phyloP scores from a whole-genome alignment of 257 asterid species.

The Lavandula angustifolia region DNA sequence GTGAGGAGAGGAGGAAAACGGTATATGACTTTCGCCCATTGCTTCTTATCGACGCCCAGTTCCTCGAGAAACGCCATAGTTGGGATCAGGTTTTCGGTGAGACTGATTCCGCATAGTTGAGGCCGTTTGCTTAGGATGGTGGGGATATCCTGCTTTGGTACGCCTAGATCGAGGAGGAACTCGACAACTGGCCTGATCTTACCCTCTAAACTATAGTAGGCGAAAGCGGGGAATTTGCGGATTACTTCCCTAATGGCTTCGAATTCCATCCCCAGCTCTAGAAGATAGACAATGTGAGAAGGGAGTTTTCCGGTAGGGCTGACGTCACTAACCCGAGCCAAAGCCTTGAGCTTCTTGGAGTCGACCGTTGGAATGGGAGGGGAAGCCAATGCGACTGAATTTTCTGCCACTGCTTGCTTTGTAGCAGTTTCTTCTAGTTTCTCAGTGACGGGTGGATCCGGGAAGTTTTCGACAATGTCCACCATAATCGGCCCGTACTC shows the following conservation, averaged over 20 bases:
- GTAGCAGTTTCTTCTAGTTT: slow-evolving; percentile 44
- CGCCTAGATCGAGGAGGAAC: slow-evolving; percentile 81
- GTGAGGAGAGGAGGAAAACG: slow-evolving; percentile 96
- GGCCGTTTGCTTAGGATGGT: slow-evolving; percentile 76
- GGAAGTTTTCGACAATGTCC: slow-evolving; percentile 76
- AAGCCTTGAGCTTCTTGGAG: slow-evolving; percentile 66
- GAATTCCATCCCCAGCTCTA: slow-evolving; percentile 89
- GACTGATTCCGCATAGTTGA: slow-evolving; percentile 95
- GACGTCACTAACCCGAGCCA: slow-evolving; percentile 73
- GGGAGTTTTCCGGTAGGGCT: slow-evolving; percentile 72
- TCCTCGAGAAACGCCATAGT: slow-evolving; percentile 87
- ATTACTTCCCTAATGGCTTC: slow-evolving; percentile 63
- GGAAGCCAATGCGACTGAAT: slow-evolving; percentile 41
- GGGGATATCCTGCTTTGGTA: slow-evolving; percentile 68
- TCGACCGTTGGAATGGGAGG: slow-evolving; percentile 44
- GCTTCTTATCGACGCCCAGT: slow-evolving; percentile 75
- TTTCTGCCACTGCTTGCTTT: slow-evolving; percentile 43
- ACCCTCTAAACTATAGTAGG: slow-evolving; percentile 93
- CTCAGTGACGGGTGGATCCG: slow-evolving; percentile 61
- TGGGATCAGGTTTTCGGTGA: slow-evolving; percentile 83
- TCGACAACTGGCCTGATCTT: slow-evolving; percentile 88
- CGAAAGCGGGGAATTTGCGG: slow-evolving; percentile 89
- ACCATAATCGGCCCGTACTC: slow-evolving; percentile 65
- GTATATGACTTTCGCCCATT: slow-evolving; percentile 90
- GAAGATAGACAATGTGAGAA: slow-evolving; percentile 68